A percentile compares a stretch with the other conserved stretches of the same genome.
These are phyloP conservation scores for Carnegiea gigantea DNA, from an alignment of 179 eudicot genomes.

Conservation along the genomic window DNA sequence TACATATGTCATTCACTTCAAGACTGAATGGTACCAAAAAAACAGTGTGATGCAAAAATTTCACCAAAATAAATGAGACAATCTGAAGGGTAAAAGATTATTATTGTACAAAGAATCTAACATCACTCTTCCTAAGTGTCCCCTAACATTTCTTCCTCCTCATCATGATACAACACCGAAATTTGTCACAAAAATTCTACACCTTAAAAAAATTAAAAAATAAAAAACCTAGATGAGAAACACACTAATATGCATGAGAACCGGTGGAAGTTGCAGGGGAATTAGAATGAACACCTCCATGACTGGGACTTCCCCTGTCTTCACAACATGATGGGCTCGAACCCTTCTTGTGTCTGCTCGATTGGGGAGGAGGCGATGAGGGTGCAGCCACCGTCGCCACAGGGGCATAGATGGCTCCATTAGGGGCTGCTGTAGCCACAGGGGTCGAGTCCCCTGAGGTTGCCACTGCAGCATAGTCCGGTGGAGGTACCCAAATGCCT, in stretches of 20 bases:
- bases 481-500: slow-evolving; percentile 80
- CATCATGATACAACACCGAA: neutral
- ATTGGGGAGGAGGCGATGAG: slow-evolving; percentile 14
- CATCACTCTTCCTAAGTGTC: neutral
- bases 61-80: neutral
- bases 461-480: slow-evolving; percentile 39
- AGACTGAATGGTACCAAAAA: no score
- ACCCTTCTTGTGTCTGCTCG: neutral
- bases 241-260: slow-evolving; percentile 38
- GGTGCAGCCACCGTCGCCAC: slow-evolving; percentile 37
- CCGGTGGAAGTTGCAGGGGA: slow-evolving; percentile 60
- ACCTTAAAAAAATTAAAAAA: neutral
- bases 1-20: no score
- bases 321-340: slow-evolving; percentile 33
- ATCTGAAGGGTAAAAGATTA: neutral
- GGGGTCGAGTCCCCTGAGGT: slow-evolving; percentile 29
- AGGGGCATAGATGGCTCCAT: slow-evolving; percentile 47
- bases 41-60: neutral
- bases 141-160: neutral
- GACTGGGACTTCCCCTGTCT: slow-evolving; percentile 35
- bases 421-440: slow-evolving; percentile 12
- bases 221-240: neutral
- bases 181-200: slow-evolving; percentile 27
- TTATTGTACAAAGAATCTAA: slow-evolving; percentile 2
- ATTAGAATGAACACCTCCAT: slow-evolving; percentile 35